Evolutionary conservation across 352 stramenopile genomes (phyloP).

Genomic region (Globisporangium mamillatum): DNA sequence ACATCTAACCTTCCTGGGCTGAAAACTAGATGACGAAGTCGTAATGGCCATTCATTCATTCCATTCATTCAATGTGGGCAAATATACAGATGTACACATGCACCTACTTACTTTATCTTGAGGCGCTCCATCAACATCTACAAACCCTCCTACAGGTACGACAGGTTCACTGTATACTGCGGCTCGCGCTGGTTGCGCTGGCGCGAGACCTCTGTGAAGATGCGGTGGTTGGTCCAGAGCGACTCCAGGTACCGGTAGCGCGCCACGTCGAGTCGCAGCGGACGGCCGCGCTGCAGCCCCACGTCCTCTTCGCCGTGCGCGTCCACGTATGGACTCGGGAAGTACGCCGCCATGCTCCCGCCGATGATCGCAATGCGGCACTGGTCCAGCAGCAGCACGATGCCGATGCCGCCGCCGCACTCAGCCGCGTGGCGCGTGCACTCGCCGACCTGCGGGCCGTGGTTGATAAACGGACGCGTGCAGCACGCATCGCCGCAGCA

Average conservation of each 20-base stretch:
- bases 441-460: conserved; percentile 76
- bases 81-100: conserved; percentile 10
- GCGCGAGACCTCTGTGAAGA: conserved; percentile 83
- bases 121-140: neutral
- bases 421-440: conserved; percentile 83
- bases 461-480: conserved; percentile 68
- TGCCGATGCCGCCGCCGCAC: conserved; percentile 80
- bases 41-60: neutral
- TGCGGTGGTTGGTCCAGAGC: conserved; percentile 80
- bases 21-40: neutral
- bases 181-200: conserved; percentile 85
- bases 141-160: conserved; percentile 57
- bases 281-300: conserved; percentile 72
- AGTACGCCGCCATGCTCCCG: conserved; percentile 84
- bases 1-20: conserved; percentile 69
- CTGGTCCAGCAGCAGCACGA: conserved; percentile 82
- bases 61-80: conserved; percentile 1
- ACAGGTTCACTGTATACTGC: conserved; percentile 86
- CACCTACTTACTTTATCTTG: conserved; percentile 3
- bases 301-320: conserved; percentile 84
- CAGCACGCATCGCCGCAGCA: conserved; percentile 86
- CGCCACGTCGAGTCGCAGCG: conserved; percentile 69
- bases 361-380: conserved; percentile 81
- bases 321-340: conserved; percentile 84
- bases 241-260: conserved; percentile 77